Evolutionary conservation across 2,329 filamentous ascomycete species (phyloP).

Genomic region (Sporothrix brunneoviolacea): DNA sequence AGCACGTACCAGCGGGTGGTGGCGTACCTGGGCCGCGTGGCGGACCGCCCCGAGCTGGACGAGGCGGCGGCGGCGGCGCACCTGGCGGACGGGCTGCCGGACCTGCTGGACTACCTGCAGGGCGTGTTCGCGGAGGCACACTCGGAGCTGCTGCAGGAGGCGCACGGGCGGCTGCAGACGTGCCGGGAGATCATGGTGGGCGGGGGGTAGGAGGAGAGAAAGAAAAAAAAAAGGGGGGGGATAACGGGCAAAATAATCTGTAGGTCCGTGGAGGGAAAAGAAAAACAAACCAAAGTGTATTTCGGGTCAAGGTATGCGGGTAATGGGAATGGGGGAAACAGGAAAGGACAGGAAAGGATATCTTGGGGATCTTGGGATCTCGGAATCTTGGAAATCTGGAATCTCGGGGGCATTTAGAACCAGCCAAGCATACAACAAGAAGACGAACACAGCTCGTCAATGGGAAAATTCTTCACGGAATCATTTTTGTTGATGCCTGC

Average conservation of each 20-base stretch:
- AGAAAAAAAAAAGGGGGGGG: background rate
- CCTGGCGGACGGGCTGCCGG: slow-evolving; percentile 50
- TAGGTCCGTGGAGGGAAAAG: no score
- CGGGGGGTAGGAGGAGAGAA: background rate
- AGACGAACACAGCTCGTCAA: no score
- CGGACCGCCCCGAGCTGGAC: slow-evolving; percentile 62
- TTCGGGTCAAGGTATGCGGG: no score
- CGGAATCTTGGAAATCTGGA: no score
- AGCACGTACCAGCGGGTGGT: slow-evolving; percentile 29
- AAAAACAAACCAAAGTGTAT: no score
- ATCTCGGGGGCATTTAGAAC: no score
- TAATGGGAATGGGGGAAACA: no score
- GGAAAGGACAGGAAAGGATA: no score
- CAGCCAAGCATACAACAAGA: no score
- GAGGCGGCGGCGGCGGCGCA: slow-evolving; percentile 56
- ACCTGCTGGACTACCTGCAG: slow-evolving; percentile 38
- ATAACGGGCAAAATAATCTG: background rate
- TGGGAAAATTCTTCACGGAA: no score
- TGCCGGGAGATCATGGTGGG: slow-evolving; percentile 50
- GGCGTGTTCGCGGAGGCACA: slow-evolving; percentile 38
- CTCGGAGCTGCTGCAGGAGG: slow-evolving; percentile 71
- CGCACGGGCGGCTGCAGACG: slow-evolving; percentile 60
- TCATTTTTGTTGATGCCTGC: no score
- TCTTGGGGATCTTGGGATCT: no score
- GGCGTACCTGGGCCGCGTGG: slow-evolving; percentile 53